Percentiles rank a stretch among this genome's conserved stretches.
phyloP scores from a whole-genome alignment of 2,329 filamentous ascomycete species.

The Tolypocladium capitatum region DNA sequence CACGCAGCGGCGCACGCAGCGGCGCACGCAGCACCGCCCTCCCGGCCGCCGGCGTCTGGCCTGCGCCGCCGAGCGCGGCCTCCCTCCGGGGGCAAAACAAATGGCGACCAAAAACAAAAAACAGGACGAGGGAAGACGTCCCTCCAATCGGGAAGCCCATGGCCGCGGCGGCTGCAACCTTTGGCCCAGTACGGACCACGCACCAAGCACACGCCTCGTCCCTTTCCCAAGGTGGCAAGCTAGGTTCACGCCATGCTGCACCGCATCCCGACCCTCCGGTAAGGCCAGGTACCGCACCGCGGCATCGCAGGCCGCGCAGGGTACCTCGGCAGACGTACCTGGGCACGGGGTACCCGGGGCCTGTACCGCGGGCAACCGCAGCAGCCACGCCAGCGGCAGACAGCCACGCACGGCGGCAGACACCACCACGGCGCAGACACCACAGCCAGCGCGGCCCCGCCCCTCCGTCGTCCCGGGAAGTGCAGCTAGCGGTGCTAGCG shows the following conservation, averaged over 20 bases:
- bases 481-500: neutral
- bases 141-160: neutral
- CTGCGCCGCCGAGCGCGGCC: neutral
- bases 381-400: neutral
- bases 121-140: neutral
- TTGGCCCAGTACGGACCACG: neutral
- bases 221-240: neutral
- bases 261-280: constrained; percentile 1
- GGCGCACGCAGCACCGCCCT: neutral
- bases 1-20: no score
- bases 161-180: neutral
- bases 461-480: constrained; percentile 1
- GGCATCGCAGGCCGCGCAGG: neutral
- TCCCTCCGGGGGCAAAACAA: neutral
- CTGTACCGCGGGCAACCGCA: neutral
- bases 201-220: neutral
- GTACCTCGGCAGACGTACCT: constrained; percentile 1
- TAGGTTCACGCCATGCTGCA: no score
- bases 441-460: neutral
- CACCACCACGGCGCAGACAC: no score
- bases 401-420: no score
- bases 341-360: neutral
- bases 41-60: neutral
- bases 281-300: neutral
- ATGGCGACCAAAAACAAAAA: no score